Conservation (phyloP, 176 grass and related monocot species). For the Cenchrus fungigraminus region DNA sequence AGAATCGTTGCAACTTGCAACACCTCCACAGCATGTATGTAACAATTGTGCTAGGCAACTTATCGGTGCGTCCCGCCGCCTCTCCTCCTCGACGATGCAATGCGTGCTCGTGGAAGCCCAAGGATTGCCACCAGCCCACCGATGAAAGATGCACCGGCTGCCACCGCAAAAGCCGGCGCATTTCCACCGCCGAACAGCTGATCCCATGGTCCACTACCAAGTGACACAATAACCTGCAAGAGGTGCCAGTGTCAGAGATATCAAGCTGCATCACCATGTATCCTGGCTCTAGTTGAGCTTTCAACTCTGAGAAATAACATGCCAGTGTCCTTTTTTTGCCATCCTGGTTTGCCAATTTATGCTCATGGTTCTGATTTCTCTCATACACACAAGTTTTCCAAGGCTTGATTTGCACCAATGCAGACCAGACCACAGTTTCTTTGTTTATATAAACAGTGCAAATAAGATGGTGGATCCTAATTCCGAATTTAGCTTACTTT, state of each 20-base stretch:
- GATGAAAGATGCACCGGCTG: constrained; percentile 63
- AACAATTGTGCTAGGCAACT: background rate
- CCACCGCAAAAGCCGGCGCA: constrained; percentile 78
- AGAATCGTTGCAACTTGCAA: constrained; percentile 46
- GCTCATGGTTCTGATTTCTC: background rate
- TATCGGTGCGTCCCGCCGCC: constrained; percentile 40
- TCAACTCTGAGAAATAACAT: background rate
- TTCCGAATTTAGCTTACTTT: too few relatives aligned
- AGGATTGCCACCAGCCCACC: constrained; percentile 87
- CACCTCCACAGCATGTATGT: constrained; percentile 28
- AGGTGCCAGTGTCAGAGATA: constrained; percentile 13
- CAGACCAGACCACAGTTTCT: background rate
- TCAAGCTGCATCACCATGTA: background rate
- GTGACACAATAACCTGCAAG: constrained; percentile 72
- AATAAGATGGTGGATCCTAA: too few relatives aligned
- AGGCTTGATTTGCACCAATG: background rate
- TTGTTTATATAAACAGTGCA: too few relatives aligned
- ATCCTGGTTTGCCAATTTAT: background rate
- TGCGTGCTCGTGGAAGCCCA: constrained; percentile 63
- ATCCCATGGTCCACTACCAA: constrained; percentile 81
- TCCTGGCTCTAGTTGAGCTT: background rate
- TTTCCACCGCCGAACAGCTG: constrained; percentile 87
- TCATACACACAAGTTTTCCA: background rate
- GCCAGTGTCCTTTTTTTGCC: background rate
- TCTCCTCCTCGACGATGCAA: constrained; percentile 53